phyloP scores from a whole-genome alignment of 1,284 basidiomycete genomes.

The Naganishia sp. region DNA sequence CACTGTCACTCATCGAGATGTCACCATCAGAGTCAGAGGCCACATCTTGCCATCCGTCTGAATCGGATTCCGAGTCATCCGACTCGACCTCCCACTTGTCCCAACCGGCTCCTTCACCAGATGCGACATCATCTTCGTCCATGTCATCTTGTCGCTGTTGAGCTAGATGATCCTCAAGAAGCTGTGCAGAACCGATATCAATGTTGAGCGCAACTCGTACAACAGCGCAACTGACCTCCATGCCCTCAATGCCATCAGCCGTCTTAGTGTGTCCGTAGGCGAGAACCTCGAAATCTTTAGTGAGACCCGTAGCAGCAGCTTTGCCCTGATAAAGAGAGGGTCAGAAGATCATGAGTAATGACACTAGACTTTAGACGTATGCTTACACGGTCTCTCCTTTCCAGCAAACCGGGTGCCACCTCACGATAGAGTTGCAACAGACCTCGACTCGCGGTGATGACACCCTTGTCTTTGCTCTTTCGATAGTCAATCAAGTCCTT shows the following conservation, averaged over 20 bases:
- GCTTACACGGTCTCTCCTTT: conserved; percentile 77
- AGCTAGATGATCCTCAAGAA: conserved; percentile 82
- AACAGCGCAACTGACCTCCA: conserved; percentile 63
- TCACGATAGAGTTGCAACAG: conserved; percentile 91
- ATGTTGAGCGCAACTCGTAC: background rate
- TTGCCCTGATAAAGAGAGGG: conserved; percentile 64
- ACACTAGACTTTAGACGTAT: background rate
- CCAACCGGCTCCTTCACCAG: conserved; percentile 75
- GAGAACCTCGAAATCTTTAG: conserved; percentile 62
- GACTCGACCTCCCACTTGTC: conserved; percentile 78
- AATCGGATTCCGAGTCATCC: conserved; percentile 65
- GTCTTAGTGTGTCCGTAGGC: conserved; percentile 79
- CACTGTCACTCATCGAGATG: conserved; percentile 76
- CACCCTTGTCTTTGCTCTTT: conserved; percentile 93
- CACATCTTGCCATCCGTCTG: conserved; percentile 83
- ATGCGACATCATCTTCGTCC: conserved; percentile 55
- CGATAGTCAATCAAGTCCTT: conserved; percentile 91
- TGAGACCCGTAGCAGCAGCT: conserved; percentile 73
- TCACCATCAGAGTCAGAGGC: conserved; percentile 69
- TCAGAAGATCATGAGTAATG: conserved; percentile 31
- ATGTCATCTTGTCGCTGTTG: conserved; percentile 62
- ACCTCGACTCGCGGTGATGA: conserved; percentile 82
- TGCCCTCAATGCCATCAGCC: conserved; percentile 81
- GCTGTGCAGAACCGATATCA: conserved; percentile 54
- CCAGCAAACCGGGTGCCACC: conserved; percentile 91